Evolutionary conservation across 179 eudicot genomes (phyloP).

Genomic region (Carnegiea gigantea): DNA sequence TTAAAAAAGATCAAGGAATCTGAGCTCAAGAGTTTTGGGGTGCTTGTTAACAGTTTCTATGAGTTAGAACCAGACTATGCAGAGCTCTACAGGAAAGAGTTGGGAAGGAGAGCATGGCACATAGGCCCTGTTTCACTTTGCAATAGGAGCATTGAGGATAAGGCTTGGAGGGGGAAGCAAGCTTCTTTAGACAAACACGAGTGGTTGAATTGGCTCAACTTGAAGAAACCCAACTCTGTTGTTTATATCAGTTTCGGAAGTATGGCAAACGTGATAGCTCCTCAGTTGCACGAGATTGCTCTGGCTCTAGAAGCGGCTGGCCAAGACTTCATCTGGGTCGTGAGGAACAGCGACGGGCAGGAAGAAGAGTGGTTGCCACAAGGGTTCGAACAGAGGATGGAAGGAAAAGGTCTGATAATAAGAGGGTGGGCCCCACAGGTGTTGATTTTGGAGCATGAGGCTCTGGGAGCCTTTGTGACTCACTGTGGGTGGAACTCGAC

Average conservation of each 20-base stretch:
- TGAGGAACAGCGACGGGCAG: not conserved
- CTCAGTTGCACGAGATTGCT: conserved; percentile 26
- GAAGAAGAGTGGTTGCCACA: conserved; percentile 18
- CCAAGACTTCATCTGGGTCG: conserved; percentile 13
- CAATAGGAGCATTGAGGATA: conserved; percentile 11
- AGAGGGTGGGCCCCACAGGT: conserved; percentile 34
- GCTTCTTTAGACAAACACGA: not conserved
- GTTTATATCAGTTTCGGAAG: conserved; percentile 11
- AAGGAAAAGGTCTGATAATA: conserved; percentile 9
- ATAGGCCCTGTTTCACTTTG: conserved; percentile 22
- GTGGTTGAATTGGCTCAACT: conserved; percentile 8
- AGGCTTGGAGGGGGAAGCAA: conserved; percentile 1
- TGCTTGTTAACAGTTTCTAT: conserved; percentile 27
- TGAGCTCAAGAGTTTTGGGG: conserved; percentile 18
- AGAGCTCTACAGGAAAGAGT: conserved; percentile 3
- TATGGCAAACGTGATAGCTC: not conserved
- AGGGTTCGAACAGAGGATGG: conserved; percentile 21
- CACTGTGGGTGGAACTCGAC: conserved; percentile 21
- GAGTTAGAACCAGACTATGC: conserved; percentile 31
- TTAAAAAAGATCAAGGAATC: conserved; percentile 1
- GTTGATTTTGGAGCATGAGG: conserved; percentile 25
- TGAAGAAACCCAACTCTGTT: not conserved
- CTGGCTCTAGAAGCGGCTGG: conserved; percentile 24
- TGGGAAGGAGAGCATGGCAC: conserved; percentile 11
- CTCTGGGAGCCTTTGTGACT: conserved; percentile 19